Evolutionary conservation across 768 basidiomycete genomes (phyloP), one percentile per base, ranked within the genome.

Genomic region (Pleurotus sapidus): DNA sequence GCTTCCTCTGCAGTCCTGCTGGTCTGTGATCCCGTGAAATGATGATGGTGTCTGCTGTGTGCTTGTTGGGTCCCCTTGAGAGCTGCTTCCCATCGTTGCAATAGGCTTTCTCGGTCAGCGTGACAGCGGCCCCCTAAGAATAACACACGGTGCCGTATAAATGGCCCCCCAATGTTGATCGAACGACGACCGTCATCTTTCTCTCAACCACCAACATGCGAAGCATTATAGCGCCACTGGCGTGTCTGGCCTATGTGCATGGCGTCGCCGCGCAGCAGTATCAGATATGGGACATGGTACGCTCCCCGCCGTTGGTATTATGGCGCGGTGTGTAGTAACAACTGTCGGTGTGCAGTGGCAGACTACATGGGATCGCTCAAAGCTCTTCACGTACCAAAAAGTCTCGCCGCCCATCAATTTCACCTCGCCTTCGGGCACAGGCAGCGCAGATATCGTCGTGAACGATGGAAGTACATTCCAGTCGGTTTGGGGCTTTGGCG

Each of bases 401-500:
- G 74, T 73, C 20, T 73, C 75, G 4, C 55, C 55, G 7, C 79
- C 82, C 9, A 84, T 88, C 59, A 83, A 81, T 65, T 89, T 87
- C 61, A 74, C 61, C 5, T 66, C 77, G n/a, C 84, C 87, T 6
- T 83, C 87, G 0, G 53, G 80, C 3, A 77, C 77, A 39, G 86
- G 77, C 2, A 74, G 72, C 45, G 88, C 87, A 0, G 81, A 89
- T 65, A 89, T 91, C 53, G 75, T 77, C 42, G 70, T 91, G 12
- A 67, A 83, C 49, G 87, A 88, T 65, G 69, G 68, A 2, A 60
- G 71, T 2, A 67, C 77, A n/a, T 84, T 80, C 67, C 89, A 90
- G 69, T 70, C 75, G 0, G 82, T 91, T 40, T 77, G 75, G 51
- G 89, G 89, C 11, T 87, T 88, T 62, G 89, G 89, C 0, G 86